Base-by-base conservation (phyloP, 2,329 filamentous ascomycete genomes). In the Cryphonectria parasitica region DNA sequence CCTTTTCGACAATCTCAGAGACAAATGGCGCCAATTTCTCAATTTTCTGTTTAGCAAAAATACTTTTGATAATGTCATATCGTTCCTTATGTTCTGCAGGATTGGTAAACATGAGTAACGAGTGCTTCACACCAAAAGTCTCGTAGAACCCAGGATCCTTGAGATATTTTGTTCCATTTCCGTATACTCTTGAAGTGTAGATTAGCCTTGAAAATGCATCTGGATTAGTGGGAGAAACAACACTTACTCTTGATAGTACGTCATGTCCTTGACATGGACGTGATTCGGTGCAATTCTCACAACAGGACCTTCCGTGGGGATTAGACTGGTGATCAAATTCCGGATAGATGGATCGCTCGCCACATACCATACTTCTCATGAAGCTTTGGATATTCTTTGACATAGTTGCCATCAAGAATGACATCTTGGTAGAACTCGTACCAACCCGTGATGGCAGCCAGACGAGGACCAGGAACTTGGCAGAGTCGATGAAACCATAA, bases 381-480 rank as follows among this genome's bases (percentile, higher is more conserved):
- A 4, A 56, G 52, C 11, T 56, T 28, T 3, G 52, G 52, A 5
- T 63, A 63, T 10, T 63, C 60, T 39, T 19, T 63, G 39, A 63
- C 39, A 41, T 63, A 63, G 13, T 63, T 63, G n/a, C 60, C 60
- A 7, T 63, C 60, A 31, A 41, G 60, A 36, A 63, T 10, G 31
- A 63, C 60, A 41, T 63, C 60, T 25, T 63, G 31, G 13, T 63
- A 63, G 34, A 63, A 63, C 17, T 63, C 60, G 22, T 63, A 63
- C 60, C 60, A 63, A 17, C 60, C 60, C 6, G 31, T 63, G 17
- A 63, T n/a, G 31, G 60, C 60, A 63, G 60, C 60, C 11, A 63
- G 31, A 19, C 60, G 60, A 63, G 60, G 60, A 13, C 60, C 60
- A 19, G 60, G 60, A 63, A 63, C n/a, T 17, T 36, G 39, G 60